Evolutionary conservation across 129 eudicot genomes (phyloP), one percentile per base, ranked within the genome.

Genomic region (Saposhnikovia divaricata): DNA sequence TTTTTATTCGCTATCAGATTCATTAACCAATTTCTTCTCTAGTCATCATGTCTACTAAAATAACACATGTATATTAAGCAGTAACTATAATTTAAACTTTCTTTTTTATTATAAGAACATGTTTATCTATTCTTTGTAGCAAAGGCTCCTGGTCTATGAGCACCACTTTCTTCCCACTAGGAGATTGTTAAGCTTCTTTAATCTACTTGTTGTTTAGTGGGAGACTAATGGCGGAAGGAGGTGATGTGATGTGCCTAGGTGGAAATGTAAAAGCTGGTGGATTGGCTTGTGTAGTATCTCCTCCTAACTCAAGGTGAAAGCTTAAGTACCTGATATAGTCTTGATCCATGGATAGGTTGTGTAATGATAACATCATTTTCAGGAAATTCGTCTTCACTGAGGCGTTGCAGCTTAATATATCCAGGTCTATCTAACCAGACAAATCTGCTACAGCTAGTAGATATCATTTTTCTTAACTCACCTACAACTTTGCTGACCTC

Each of bases 311-410:
- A n/a, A 1, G 34, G 34, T 31, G 1, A 0, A 31, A 31, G 83
- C 6, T 82, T 66, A 12, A 89, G 79, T 47, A 88, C 81, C 9
- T 83, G 81, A 78, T 74, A 34, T 47, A 90, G 11, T 31, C 0
- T 31, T 31, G 34, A 31, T 31, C 34, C 34, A 31, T 31, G 34
- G 34, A 31, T 0, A 31, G 94, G 94, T 83, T 85, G 82, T 0
- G 88, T 82, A 15, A 89, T 77, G 78, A 90, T 80, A 38, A 86
- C n/a, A 82, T 93, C 98, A 0, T 83, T 80, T 0, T 80, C 51
- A 15, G 98, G 89, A 39, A 93, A 88, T 70, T 84, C 83, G 75
- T 82, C 87, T 47, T 31, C 87, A 40, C 84, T 78, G 25, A 89
- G 81, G 31, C 90, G 88, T 53, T 76, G 86, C 44, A 28, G n/a